Base-by-base conservation (phyloP, 371 early-diverging fungal species). In the Fennellomyces sp. region DNA sequence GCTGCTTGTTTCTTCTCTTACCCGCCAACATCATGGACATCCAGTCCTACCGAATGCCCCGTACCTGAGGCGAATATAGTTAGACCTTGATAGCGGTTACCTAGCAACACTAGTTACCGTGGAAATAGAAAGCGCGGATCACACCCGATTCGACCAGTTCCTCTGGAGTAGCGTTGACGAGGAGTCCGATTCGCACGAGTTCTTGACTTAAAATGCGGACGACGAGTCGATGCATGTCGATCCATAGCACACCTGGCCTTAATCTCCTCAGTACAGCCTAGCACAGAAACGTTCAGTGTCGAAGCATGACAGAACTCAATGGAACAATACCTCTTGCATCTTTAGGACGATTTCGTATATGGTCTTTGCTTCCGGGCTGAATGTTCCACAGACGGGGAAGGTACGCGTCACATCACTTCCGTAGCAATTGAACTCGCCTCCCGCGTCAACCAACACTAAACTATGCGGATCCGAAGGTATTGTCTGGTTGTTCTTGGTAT, bases 401-500 rank as follows among this genome's bases (percentile, higher is more conserved):
- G 90, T 89, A 17, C 95, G 84, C 5, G 96, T 97, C 61, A 97
- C 91, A 56, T 97, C 95, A 30, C 88, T 84, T 33, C 92, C 93
- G 68, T 97, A 95, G 72, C 88, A 86, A 13, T 77, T 64, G 42
- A 66, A 76, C 63, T 94, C 93, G 56, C 90, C 92, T 17, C 93
- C 97, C 29, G 94, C 94, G 68, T 95, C 97, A 10, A 94, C 90
- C 23, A 95, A 69, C 8, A 94, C 83, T 52, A 95, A 63, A 45
- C 64, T 55, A 63, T 78, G 64, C 0, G 58, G 52, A 25, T 33
- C 61, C 52, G 70, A 52, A 2, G 58, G 65, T 21, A 80, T 66
- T 35, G 56, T 63, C 12, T 78, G 69, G 31, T 80, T 68, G 47
- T 83, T 81, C 6, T 72, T 66, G 5, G 76, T 75, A 54, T 87